These are phyloP conservation scores for Paramecium pentaurelia DNA, from an alignment of 73 alveolate species.

Conservation along the genomic window DNA sequence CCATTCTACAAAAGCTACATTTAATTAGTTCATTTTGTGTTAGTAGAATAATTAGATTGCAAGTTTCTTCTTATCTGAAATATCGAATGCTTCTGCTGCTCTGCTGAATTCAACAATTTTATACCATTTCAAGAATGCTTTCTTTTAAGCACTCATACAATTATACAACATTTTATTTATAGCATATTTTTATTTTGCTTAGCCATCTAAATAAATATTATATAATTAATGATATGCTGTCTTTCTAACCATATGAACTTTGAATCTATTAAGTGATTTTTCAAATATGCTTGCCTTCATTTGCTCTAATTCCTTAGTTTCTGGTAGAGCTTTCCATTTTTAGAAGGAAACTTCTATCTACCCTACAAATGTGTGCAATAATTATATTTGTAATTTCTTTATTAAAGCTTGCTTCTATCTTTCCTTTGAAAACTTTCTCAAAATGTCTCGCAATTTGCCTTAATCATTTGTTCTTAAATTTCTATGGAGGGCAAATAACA, in stretches of 20 bases:
- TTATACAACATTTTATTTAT: background rate
- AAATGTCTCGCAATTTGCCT: background rate
- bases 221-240: background rate
- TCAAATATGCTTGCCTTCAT: background rate
- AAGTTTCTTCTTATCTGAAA: background rate
- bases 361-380: background rate
- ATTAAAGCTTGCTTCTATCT: background rate
- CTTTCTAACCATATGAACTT: background rate
- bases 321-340: slow-evolving; percentile 19
- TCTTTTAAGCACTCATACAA: slow-evolving; percentile 20
- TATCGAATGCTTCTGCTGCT: background rate
- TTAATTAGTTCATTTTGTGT: background rate
- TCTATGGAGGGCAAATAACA: background rate
- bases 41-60: background rate
- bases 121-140: background rate
- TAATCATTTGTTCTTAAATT: background rate
- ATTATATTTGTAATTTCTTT: background rate
- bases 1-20: slow-evolving; percentile 4
- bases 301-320: background rate
- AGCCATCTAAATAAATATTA: background rate
- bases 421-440: background rate
- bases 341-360: background rate
- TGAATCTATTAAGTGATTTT: background rate
- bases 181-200: background rate
- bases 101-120: background rate